These are phyloP conservation scores for Huntiella moniliformis DNA, from an alignment of 2,329 filamentous ascomycete species.

Conservation along the genomic window DNA sequence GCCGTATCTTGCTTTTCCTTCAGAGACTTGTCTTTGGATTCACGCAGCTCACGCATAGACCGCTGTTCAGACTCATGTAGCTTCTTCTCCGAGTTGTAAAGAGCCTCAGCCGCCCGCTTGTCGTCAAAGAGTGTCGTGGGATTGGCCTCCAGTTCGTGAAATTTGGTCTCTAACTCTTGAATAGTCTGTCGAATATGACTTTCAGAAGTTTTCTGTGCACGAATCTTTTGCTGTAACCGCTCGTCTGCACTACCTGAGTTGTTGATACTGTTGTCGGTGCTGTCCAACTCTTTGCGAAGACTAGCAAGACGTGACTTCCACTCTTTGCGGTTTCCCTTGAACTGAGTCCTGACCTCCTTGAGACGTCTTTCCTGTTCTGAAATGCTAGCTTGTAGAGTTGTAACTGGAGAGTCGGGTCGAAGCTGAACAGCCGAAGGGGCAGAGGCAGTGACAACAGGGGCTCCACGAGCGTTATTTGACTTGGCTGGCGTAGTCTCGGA, in stretches of 20 bases:
- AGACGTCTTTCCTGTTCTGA: slow-evolving; percentile 52
- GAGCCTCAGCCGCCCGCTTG: slow-evolving; percentile 34
- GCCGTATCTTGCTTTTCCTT: slow-evolving; percentile 46
- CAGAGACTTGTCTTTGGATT: slow-evolving; percentile 41
- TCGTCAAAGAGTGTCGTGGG: slow-evolving; percentile 42
- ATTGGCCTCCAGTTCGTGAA: slow-evolving; percentile 37
- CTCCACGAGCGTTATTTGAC: slow-evolving; percentile 17
- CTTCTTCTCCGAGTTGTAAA: slow-evolving; percentile 35
- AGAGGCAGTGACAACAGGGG: slow-evolving; percentile 13
- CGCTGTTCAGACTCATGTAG: slow-evolving; percentile 40
- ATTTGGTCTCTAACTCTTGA: slow-evolving; percentile 24
- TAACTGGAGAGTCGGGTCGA: slow-evolving; percentile 57
- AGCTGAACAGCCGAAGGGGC: slow-evolving; percentile 34
- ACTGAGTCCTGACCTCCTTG: slow-evolving; percentile 46
- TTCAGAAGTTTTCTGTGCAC: slow-evolving; percentile 57
- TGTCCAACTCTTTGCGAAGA: slow-evolving; percentile 56
- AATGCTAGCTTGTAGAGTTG: slow-evolving; percentile 60
- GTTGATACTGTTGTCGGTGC: slow-evolving; percentile 43
- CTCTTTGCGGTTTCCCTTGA: slow-evolving; percentile 56
- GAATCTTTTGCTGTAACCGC: slow-evolving; percentile 53
- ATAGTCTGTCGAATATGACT: slow-evolving; percentile 42
- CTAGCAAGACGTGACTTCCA: slow-evolving; percentile 50
- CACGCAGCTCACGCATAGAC: slow-evolving; percentile 38
- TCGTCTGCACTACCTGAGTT: slow-evolving; percentile 58
- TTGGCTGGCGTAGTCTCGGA: slow-evolving; percentile 18